phyloP scores from a whole-genome alignment of 768 basidiomycete species.

The Serendipita indica region DNA sequence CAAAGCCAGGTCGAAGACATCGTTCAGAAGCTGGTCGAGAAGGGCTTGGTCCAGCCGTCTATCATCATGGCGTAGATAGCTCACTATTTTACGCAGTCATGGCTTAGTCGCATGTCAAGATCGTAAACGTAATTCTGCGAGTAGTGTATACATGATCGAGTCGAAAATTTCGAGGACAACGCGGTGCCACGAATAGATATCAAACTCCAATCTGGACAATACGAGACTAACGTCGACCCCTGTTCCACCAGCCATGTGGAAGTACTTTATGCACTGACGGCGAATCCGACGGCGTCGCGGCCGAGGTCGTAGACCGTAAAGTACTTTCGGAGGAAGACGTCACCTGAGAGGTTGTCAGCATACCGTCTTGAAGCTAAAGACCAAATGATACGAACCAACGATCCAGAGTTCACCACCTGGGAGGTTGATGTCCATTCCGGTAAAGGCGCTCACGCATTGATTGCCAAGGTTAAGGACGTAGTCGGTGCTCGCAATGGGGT shows the following conservation, averaged over 20 bases:
- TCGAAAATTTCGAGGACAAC: no score
- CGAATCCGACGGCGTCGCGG: conserved; percentile 72
- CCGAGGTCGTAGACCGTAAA: conserved; percentile 82
- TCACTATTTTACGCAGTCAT: background rate
- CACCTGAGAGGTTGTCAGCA: conserved; percentile 31
- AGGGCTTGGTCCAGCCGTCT: conserved; percentile 35
- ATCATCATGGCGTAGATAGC: background rate
- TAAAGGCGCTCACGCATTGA: conserved; percentile 89
- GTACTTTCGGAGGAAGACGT: conserved; percentile 84
- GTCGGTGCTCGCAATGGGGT: conserved; percentile 65
- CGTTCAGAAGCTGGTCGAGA: conserved; percentile 66
- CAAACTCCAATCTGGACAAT: no score
- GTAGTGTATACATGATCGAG: background rate
- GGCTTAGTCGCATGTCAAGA: background rate
- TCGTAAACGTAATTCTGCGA: background rate
- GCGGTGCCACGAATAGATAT: no score
- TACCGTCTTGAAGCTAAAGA: background rate
- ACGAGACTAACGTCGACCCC: no score
- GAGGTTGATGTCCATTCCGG: conserved; percentile 75
- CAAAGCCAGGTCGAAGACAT: conserved; percentile 59
- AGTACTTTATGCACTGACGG: conserved; percentile 20
- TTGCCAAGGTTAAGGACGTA: conserved; percentile 85
- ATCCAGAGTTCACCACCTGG: conserved; percentile 78
- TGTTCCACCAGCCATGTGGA: no score
- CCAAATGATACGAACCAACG: conserved; percentile 42